These are phyloP conservation scores for Zychaea mexicana DNA, from an alignment of 371 early-diverging fungal species.

Conservation along the genomic window DNA sequence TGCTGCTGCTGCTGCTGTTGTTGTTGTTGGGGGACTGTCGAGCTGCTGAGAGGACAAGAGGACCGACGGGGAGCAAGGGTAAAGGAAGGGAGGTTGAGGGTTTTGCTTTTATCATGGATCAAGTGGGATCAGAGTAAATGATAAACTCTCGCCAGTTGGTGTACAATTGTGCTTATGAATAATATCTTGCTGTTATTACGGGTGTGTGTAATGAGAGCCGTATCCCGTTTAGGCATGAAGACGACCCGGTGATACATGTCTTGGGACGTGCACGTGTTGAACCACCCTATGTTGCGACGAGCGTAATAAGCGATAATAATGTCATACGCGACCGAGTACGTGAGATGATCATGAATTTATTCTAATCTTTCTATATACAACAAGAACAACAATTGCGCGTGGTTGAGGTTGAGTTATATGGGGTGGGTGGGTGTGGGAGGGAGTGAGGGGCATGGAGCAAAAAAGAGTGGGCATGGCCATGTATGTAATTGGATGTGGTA, in stretches of 20 bases:
- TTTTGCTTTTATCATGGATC: too few species aligned
- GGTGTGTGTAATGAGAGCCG: conserved; percentile 32
- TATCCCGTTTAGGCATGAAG: conserved; percentile 44
- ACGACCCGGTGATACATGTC: conserved; percentile 55
- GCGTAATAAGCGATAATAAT: conserved; percentile 50
- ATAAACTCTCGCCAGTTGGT: too few species aligned
- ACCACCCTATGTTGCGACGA: conserved; percentile 55
- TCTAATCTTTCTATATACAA: conserved; percentile 2
- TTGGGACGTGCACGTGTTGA: conserved; percentile 57
- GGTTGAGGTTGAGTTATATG: too few species aligned
- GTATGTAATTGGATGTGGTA: not conserved
- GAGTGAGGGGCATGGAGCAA: too few species aligned
- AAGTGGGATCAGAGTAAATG: too few species aligned
- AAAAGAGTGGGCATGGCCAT: too few species aligned
- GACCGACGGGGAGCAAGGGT: not conserved
- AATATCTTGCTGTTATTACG: not conserved
- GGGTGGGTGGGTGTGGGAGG: too few species aligned
- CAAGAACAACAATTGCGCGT: not conserved
- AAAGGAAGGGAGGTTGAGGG: too few species aligned
- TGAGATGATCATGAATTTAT: conserved; percentile 44
- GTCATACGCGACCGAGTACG: conserved; percentile 58
- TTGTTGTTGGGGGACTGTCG: too few species aligned
- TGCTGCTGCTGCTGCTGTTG: too few species aligned
- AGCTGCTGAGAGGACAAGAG: too few species aligned
- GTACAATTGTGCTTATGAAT: too few species aligned